Percentiles rank a stretch among this genome's conserved stretches.
Evolutionary conservation across 148 eudicot species (phyloP).

Genomic region (Cornus florida): DNA sequence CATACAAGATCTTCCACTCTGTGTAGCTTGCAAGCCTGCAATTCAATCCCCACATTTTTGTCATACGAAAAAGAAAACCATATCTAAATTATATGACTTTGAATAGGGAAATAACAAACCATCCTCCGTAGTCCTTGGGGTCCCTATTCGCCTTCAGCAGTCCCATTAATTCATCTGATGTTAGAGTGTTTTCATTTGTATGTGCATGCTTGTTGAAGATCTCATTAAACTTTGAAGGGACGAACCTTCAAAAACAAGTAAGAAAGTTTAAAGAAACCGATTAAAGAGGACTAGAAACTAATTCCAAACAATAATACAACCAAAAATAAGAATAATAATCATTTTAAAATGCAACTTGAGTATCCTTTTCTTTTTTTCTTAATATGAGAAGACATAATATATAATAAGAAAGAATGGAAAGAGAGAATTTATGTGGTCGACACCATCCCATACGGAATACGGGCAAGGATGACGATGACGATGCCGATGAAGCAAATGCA

Average conservation of each 20-base stretch:
- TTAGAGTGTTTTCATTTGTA: conserved; percentile 42
- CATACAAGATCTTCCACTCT: conserved; percentile 71
- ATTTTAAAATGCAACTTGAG: too few relatives aligned
- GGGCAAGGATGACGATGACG: too few relatives aligned
- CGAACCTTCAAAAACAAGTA: conserved; percentile 43
- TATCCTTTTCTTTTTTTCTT: too few relatives aligned
- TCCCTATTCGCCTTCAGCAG: conserved; percentile 61
- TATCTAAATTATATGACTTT: too few relatives aligned
- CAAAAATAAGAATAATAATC: too few relatives aligned
- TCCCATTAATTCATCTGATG: conserved; percentile 43
- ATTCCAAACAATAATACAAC: too few relatives aligned
- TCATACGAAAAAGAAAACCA: neutral
- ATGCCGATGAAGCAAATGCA: too few relatives aligned
- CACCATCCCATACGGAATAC: too few relatives aligned
- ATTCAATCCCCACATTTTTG: neutral
- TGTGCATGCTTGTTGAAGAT: conserved; percentile 63
- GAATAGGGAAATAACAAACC: conserved; percentile 35
- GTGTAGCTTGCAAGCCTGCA: conserved; percentile 50
- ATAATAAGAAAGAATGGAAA: too few relatives aligned
- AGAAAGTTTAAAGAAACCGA: neutral
- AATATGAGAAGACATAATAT: too few relatives aligned
- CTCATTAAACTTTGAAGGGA: conserved; percentile 65
- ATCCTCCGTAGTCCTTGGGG: conserved; percentile 57
- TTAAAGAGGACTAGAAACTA: neutral
- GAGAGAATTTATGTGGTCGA: too few relatives aligned